Percentiles rank a stretch among this genome's conserved stretches.
Conservation (phyloP, 768 basidiomycete species). For the Rhodotorula taiwanensis region DNA sequence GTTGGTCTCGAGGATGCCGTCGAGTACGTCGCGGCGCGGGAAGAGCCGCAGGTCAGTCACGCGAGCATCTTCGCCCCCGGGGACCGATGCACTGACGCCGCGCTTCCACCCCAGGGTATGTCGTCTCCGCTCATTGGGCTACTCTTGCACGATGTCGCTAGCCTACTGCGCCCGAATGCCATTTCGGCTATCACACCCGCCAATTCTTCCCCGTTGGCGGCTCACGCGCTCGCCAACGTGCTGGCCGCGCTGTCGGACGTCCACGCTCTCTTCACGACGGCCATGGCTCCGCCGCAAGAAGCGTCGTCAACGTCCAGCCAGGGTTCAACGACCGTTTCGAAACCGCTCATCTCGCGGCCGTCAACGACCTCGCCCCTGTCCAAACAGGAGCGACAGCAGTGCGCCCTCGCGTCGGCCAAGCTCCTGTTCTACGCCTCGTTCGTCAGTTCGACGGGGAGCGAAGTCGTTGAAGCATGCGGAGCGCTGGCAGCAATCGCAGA, state of each 20-base stretch:
- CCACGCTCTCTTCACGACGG: slow-evolving; percentile 4
- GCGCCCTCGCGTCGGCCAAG: slow-evolving; percentile 22
- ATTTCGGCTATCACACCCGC: slow-evolving; percentile 1
- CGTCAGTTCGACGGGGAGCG: neutral
- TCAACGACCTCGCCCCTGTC: neutral
- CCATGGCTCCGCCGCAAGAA: neutral
- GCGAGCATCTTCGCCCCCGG: no score
- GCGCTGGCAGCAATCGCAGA: neutral
- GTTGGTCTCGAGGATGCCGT: slow-evolving; percentile 8
- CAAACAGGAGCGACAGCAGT: slow-evolving; percentile 11
- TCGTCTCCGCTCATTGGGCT: slow-evolving; percentile 15
- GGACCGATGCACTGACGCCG: neutral
- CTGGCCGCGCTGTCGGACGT: slow-evolving; percentile 23
- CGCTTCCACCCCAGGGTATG: slow-evolving; percentile 1
- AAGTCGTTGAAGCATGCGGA: neutral
- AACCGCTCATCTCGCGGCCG: slow-evolving; percentile 18
- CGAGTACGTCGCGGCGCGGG: slow-evolving; percentile 24
- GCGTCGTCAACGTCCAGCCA: neutral
- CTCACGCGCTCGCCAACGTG: neutral
- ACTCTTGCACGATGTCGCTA: slow-evolving; percentile 14
- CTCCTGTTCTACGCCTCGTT: slow-evolving; percentile 23
- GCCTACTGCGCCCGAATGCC: neutral
- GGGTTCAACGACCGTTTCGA: neutral
- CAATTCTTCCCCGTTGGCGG: neutral
- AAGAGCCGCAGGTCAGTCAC: slow-evolving; percentile 8